A percentile compares a stretch with the other conserved stretches of the same genome.
These are phyloP conservation scores for Royoungia palumana DNA, from an alignment of 768 basidiomycete species.

Conservation along the genomic window DNA sequence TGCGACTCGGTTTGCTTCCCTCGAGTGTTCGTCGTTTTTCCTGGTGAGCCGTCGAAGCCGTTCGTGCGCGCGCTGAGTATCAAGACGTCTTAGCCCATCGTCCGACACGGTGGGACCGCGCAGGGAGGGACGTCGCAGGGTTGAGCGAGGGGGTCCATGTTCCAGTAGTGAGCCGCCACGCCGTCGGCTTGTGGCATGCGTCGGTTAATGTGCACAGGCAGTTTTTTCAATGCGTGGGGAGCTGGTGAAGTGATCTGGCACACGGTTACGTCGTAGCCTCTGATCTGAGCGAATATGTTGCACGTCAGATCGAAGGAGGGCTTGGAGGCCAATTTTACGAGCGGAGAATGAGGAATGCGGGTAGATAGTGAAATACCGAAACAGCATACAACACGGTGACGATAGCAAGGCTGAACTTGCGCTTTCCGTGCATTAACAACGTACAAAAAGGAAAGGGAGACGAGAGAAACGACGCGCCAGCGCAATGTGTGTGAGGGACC, in stretches of 20 bases:
- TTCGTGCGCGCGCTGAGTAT: constrained; percentile 61
- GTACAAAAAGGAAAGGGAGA: not conserved
- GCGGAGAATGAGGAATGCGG: not conserved
- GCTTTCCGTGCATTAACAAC: not conserved
- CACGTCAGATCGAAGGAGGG: too few species aligned
- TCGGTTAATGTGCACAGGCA: too few species aligned
- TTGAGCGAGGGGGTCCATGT: constrained; percentile 33
- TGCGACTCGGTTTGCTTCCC: constrained; percentile 77
- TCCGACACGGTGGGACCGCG: constrained; percentile 60
- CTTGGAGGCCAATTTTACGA: too few species aligned
- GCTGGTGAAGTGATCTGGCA: too few species aligned
- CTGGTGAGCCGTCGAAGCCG: constrained; percentile 54
- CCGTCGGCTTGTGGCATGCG: too few species aligned
- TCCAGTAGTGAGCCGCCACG: not conserved
- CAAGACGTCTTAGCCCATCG: constrained; percentile 43
- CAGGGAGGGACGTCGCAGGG: constrained; percentile 48
- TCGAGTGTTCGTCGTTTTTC: constrained; percentile 49
- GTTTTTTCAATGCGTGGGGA: too few species aligned
- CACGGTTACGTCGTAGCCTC: too few species aligned
- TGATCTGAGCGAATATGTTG: too few species aligned
- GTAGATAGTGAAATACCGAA: constrained; percentile 2
- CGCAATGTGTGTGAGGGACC: constrained; percentile 3
- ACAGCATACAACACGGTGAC: constrained; percentile 16
- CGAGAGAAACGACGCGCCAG: constrained; percentile 10
- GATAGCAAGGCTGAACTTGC: constrained; percentile 9